Conservation (phyloP, 768 basidiomycete genomes). For the Artomyces pyxidatus region DNA sequence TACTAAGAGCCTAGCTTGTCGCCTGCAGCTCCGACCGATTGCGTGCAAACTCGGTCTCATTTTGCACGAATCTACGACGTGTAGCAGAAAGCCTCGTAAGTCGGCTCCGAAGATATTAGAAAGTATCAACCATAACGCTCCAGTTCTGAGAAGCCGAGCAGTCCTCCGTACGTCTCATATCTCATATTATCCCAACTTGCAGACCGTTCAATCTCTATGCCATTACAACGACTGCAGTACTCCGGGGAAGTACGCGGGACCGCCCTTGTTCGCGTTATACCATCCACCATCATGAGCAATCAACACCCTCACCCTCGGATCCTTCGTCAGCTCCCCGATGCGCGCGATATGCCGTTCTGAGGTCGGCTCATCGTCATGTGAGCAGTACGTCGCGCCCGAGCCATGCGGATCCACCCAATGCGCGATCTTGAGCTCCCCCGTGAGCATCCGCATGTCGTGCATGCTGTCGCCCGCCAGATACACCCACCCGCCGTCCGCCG, state of each 20-base stretch:
- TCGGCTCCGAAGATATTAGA: too few species aligned
- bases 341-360: constrained; percentile 7
- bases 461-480: constrained; percentile 14
- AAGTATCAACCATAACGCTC: too few species aligned
- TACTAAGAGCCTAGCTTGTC: too few species aligned
- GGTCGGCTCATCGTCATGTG: not conserved
- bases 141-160: too few species aligned
- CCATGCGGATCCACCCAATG: not conserved
- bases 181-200: too few species aligned
- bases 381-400: constrained; percentile 1
- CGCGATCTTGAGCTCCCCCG: constrained; percentile 8
- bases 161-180: too few species aligned
- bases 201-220: too few species aligned
- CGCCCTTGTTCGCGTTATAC: constrained; percentile 2
- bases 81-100: too few species aligned
- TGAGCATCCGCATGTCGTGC: constrained; percentile 10
- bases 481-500: constrained; percentile 5
- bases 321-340: not conserved
- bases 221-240: not conserved
- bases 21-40: too few species aligned
- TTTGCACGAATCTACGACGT: too few species aligned
- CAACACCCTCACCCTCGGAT: constrained; percentile 4
- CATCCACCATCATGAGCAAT: constrained; percentile 4
- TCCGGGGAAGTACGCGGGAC: not conserved
- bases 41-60: too few species aligned